phyloP scores from a whole-genome alignment of 2,329 filamentous ascomycete genomes.

The Didymella pomorum region DNA sequence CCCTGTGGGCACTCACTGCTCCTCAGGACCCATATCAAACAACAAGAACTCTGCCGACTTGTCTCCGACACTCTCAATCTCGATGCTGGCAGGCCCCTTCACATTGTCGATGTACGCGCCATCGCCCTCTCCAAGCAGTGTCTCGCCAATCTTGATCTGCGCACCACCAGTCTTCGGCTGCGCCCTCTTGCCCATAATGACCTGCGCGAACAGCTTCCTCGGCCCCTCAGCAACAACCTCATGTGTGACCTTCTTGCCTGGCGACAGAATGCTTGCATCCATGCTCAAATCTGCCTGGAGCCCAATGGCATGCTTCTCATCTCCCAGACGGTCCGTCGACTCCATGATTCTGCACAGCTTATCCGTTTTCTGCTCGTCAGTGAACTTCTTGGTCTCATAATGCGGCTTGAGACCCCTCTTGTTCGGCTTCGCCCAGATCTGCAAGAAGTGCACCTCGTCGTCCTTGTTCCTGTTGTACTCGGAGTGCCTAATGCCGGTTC shows the following conservation, averaged over 20 bases:
- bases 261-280: conserved; percentile 76
- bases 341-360: conserved; percentile 79
- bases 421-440: conserved; percentile 89
- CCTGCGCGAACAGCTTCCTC: conserved; percentile 79
- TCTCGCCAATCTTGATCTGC: conserved; percentile 73
- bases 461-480: conserved; percentile 79
- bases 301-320: conserved; percentile 76
- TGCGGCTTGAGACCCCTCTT: conserved; percentile 73
- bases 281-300: conserved; percentile 87
- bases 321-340: conserved; percentile 68
- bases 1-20: conserved; percentile 21
- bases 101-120: conserved; percentile 74
- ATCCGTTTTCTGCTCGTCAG: conserved; percentile 75
- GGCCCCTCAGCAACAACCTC: conserved; percentile 70
- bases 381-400: conserved; percentile 78
- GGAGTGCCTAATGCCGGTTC: conserved; percentile 79
- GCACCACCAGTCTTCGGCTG: conserved; percentile 73
- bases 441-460: conserved; percentile 81
- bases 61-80: conserved; percentile 58
- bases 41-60: conserved; percentile 58
- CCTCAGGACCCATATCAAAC: conserved; percentile 57
- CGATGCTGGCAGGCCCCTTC: conserved; percentile 54
- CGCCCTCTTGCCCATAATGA: conserved; percentile 70
- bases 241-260: conserved; percentile 73
- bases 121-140: conserved; percentile 77